These are phyloP conservation scores for Brassica cretica DNA, from an alignment of 345 rosid genomes.

Conservation along the genomic window DNA sequence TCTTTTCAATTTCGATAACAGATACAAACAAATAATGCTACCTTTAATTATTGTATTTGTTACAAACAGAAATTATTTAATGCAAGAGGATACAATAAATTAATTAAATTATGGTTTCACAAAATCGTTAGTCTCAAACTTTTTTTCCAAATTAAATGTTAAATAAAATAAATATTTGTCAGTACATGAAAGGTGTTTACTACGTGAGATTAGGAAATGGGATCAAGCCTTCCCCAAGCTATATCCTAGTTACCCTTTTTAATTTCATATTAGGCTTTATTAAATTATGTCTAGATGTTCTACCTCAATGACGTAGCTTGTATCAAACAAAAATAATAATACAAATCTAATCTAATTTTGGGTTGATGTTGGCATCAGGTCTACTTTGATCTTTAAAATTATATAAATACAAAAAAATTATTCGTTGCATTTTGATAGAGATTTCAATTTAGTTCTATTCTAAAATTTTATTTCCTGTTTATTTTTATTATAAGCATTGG, in stretches of 20 bases:
- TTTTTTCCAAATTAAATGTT: neutral
- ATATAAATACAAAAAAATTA: neutral
- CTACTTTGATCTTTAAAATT: neutral
- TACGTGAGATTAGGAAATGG: constrained; percentile 43
- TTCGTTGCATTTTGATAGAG: neutral
- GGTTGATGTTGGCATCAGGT: neutral
- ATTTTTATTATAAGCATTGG: neutral
- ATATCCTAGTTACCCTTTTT: constrained; percentile 10
- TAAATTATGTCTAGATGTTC: neutral
- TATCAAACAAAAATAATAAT: neutral
- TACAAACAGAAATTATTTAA: neutral
- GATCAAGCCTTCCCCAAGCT: constrained; percentile 38
- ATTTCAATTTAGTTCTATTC: neutral
- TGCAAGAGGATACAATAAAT: constrained; percentile 14
- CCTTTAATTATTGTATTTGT: constrained; percentile 36
- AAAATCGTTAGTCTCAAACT: constrained; percentile 26
- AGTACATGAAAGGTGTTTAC: constrained; percentile 39
- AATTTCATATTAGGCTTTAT: constrained; percentile 11
- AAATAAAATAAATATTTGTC: constrained; percentile 39
- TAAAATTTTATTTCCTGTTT: neutral
- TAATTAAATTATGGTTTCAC: constrained; percentile 7
- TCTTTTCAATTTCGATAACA: constrained; percentile 28
- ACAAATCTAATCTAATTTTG: neutral
- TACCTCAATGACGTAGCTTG: neutral
- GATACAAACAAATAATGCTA: constrained; percentile 41